Evolutionary conservation across 257 asterid species (phyloP).

Genomic region (Oldenlandia corymbosa): DNA sequence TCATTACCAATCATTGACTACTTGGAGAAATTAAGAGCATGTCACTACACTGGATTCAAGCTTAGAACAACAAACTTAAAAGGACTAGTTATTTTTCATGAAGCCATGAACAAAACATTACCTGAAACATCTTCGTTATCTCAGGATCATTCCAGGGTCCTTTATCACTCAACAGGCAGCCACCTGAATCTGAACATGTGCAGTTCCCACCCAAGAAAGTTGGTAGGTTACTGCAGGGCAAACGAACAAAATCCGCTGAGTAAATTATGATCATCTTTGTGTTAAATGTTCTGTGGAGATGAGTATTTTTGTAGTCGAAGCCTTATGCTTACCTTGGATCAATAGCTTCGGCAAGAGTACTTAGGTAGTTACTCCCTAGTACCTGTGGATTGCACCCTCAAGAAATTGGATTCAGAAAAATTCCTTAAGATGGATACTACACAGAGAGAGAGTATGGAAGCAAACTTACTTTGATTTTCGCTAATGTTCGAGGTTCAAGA

Average conservation of each 20-base stretch:
- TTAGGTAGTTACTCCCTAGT: constrained; percentile 58
- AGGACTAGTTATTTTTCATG: neutral
- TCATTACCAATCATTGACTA: constrained; percentile 41
- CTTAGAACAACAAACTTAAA: neutral
- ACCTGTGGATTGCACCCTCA: constrained; percentile 37
- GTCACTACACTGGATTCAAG: neutral
- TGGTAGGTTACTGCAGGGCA: constrained; percentile 52
- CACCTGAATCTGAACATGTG: constrained; percentile 47
- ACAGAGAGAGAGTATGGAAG: neutral
- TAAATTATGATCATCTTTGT: neutral
- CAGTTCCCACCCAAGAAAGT: constrained; percentile 66
- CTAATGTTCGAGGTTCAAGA: constrained; percentile 60
- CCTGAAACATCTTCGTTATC: constrained; percentile 43
- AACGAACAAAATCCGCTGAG: constrained; percentile 4
- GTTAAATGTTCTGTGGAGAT: too few relatives aligned
- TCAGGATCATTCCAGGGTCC: constrained; percentile 82
- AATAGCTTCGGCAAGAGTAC: constrained; percentile 48
- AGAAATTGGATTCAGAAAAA: constrained; percentile 4
- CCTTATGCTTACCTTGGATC: constrained; percentile 46
- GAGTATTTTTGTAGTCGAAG: too few relatives aligned
- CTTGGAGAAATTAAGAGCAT: neutral
- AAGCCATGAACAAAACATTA: constrained; percentile 6
- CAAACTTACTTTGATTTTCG: constrained; percentile 53
- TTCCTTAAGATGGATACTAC: neutral
- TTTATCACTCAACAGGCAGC: constrained; percentile 60